These are phyloP conservation scores for Kodamaea plutei DNA, from an alignment of 1,139 yeast species.

Conservation along the genomic window DNA sequence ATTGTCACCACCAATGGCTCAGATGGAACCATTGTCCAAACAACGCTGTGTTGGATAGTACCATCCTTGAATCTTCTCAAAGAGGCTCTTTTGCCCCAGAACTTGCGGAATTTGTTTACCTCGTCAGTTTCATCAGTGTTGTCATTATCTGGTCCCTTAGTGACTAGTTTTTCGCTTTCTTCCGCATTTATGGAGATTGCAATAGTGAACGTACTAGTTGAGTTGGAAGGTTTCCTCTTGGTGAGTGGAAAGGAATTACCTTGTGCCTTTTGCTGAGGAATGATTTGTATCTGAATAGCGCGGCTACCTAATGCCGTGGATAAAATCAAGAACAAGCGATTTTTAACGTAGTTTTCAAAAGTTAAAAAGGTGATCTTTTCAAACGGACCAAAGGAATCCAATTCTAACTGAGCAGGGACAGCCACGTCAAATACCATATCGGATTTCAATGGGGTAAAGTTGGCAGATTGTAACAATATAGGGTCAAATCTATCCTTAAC, in stretches of 20 bases:
- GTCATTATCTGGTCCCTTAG: slow-evolving; percentile 77
- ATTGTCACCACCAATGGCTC: slow-evolving; percentile 69
- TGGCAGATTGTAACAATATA: slow-evolving; percentile 68
- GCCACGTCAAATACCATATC: slow-evolving; percentile 59
- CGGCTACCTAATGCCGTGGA: slow-evolving; percentile 68
- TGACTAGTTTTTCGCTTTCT: slow-evolving; percentile 75
- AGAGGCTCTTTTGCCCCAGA: slow-evolving; percentile 88
- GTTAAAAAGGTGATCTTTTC: slow-evolving; percentile 74
- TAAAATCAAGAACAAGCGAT: slow-evolving; percentile 57
- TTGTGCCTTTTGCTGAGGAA: slow-evolving; percentile 19
- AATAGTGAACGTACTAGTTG: slow-evolving; percentile 40
- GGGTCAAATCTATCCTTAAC: slow-evolving; percentile 80
- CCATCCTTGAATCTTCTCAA: slow-evolving; percentile 91
- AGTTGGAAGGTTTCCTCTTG: slow-evolving; percentile 51
- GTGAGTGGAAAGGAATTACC: slow-evolving; percentile 43
- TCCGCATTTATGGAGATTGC: slow-evolving; percentile 71
- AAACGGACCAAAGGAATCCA: slow-evolving; percentile 58
- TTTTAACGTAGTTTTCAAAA: slow-evolving; percentile 60
- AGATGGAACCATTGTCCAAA: slow-evolving; percentile 62
- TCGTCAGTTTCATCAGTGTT: slow-evolving; percentile 41
- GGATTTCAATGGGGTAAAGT: slow-evolving; percentile 54
- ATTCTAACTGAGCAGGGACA: slow-evolving; percentile 31
- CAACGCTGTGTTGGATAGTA: slow-evolving; percentile 80
- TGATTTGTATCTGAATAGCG: slow-evolving; percentile 43
- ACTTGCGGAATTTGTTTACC: slow-evolving; percentile 62